Base-by-base conservation (phyloP, 2,329 filamentous ascomycete species). In the Thielaviopsis populi region DNA sequence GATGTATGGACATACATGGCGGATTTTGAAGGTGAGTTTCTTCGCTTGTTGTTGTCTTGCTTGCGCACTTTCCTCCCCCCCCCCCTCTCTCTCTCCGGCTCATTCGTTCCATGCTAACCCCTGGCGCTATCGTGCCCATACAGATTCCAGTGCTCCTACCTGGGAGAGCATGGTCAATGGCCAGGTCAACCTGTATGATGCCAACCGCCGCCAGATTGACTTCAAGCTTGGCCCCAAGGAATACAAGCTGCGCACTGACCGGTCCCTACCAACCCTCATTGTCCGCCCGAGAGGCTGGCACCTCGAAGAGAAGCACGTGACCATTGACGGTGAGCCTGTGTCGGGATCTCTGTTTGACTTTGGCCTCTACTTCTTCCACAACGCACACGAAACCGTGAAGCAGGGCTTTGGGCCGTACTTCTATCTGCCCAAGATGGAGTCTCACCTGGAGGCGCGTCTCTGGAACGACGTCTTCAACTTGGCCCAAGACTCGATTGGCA, bases 101-200 rank as follows among this genome's bases (percentile, higher is more conserved):
- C 37, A 2, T 10, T 11, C 13, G 8, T 22, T 48, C 6, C 27
- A 24, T n/a, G 19, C 59, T 65, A 65, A 65, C 43, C 30, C 43
- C 30, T 41, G 19, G 8, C 8, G 2, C 19, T 50, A 10, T 30
- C 60, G 59, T 37, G 10, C 24, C 50, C 15, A 17, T 30, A 40
- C 70, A 96, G 91, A 97, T 75, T 96, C 94, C 6, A 94, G 83
- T 72, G 91, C 94, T 27, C 94, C 94, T 27, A 96, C 94, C 53
- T 99, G 94, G 94, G 91, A 96, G 69, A 97, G 97, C 79, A 97
- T 97, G 91, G 87, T 97, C 79, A 95, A 94, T 70, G 94, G 94
- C 68, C 94, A 99, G 77, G 86, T 96, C 69, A 99, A 97, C 79
- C 83, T 99, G 65, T 95, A 96, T 79, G 94, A 97, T 71, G 94